These are phyloP conservation scores for Vaccinium corymbosum DNA, from an alignment of 148 eudicot genomes.

Conservation along the genomic window DNA sequence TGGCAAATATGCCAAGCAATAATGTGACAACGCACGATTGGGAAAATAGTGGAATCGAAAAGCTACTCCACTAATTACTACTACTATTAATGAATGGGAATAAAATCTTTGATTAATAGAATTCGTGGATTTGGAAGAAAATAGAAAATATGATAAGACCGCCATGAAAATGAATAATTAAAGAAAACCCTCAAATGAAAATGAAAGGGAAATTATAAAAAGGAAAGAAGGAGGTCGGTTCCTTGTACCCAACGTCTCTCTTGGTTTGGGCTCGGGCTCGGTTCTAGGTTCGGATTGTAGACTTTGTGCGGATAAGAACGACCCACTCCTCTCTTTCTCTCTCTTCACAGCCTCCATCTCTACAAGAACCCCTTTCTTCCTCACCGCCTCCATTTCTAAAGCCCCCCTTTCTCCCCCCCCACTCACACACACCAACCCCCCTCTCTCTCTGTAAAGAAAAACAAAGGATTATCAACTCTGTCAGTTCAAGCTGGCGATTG, in stretches of 20 bases:
- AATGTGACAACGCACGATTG: constrained; percentile 10
- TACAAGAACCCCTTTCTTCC: constrained; percentile 18
- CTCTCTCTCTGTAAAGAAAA: not conserved
- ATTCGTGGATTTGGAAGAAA: not conserved
- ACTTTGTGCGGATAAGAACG: constrained; percentile 39
- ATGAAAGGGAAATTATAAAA: constrained; percentile 11
- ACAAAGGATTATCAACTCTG: not conserved
- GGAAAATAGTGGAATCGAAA: not conserved
- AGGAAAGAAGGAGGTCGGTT: constrained; percentile 33
- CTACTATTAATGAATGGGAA: not conserved
- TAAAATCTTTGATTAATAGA: not conserved
- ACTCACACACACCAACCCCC: not conserved
- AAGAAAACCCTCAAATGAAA: not conserved
- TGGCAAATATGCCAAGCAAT: constrained; percentile 8
- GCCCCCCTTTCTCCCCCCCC: not conserved
- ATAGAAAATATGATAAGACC: constrained; percentile 5
- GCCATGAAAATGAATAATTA: not conserved
- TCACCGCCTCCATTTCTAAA: constrained; percentile 16
- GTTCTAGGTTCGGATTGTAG: constrained; percentile 21
- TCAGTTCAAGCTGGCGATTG: constrained; percentile 70
- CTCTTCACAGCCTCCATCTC: constrained; percentile 10
- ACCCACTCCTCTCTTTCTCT: constrained; percentile 1
- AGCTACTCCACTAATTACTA: not conserved
- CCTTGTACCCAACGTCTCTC: constrained; percentile 50
- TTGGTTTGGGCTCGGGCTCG: constrained; percentile 27